phyloP scores from a whole-genome alignment of 768 basidiomycete genomes.

The Leccinum subgranulosum region DNA sequence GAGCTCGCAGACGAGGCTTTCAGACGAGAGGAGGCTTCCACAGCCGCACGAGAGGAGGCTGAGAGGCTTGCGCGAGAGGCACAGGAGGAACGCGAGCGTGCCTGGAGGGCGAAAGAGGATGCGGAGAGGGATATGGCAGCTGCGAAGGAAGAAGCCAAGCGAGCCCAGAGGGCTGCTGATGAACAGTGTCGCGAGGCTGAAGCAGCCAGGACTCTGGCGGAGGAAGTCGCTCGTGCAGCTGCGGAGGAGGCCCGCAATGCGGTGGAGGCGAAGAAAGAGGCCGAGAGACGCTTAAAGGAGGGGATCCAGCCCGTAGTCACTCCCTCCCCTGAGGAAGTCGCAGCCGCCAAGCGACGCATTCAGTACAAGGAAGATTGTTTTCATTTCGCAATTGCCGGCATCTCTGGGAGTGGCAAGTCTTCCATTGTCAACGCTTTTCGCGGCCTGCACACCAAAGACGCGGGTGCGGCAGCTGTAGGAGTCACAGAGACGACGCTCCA shows the following conservation, averaged over 20 bases:
- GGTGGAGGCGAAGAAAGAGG: slow-evolving; percentile 9
- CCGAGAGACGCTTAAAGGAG: slow-evolving; percentile 18
- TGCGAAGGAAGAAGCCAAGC: slow-evolving; percentile 1
- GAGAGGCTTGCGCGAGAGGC: slow-evolving; percentile 2
- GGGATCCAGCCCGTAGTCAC: slow-evolving; percentile 26
- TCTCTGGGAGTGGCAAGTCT: slow-evolving; percentile 35
- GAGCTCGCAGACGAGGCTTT: slow-evolving; percentile 4
- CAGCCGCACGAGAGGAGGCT: slow-evolving; percentile 2
- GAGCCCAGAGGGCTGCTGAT: background rate
- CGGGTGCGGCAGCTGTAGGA: slow-evolving; percentile 26
- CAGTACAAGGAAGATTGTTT: slow-evolving; percentile 26
- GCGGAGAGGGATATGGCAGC: slow-evolving; percentile 3
- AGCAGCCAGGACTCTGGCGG: background rate
- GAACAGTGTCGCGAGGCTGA: background rate
- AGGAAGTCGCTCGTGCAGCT: background rate
- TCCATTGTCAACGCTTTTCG: slow-evolving; percentile 37
- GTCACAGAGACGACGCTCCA: slow-evolving; percentile 29
- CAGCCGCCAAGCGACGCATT: slow-evolving; percentile 10
- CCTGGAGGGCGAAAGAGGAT: background rate
- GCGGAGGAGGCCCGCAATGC: slow-evolving; percentile 2
- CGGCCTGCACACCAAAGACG: slow-evolving; percentile 22
- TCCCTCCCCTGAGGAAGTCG: slow-evolving; percentile 21
- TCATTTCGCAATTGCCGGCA: slow-evolving; percentile 34
- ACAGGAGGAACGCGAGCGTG: slow-evolving; percentile 4
- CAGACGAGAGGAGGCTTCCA: slow-evolving; percentile 1